phyloP scores from a whole-genome alignment of 495 filamentous ascomycete genomes.

The Aspergillus taichungensis region DNA sequence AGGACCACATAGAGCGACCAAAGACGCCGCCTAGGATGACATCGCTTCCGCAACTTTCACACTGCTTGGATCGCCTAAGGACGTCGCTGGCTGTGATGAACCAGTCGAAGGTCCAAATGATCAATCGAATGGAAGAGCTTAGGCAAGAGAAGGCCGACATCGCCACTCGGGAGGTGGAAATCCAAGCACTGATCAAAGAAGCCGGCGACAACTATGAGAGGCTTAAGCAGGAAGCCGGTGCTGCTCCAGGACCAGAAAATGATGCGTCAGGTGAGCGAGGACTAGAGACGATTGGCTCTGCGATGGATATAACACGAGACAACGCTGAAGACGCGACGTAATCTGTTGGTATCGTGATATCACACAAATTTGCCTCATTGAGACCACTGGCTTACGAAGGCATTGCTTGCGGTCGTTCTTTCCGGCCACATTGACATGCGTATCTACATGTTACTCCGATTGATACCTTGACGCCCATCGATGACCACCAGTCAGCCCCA shows the following conservation, averaged over 20 bases:
- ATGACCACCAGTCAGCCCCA: not conserved
- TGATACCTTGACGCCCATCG: constrained; percentile 1
- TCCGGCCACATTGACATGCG: not conserved
- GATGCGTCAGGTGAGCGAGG: constrained; percentile 25
- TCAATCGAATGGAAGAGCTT: constrained; percentile 52
- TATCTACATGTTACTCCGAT: no score
- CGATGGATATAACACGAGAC: constrained; percentile 18
- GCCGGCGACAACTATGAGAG: constrained; percentile 71
- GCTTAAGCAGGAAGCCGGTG: constrained; percentile 45
- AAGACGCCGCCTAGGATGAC: constrained; percentile 51
- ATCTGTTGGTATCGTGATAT: not conserved
- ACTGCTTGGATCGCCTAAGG: constrained; percentile 41
- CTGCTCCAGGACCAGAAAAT: constrained; percentile 20
- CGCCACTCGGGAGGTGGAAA: constrained; percentile 63
- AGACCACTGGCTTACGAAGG: not conserved
- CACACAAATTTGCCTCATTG: not conserved
- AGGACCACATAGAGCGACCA: constrained; percentile 32
- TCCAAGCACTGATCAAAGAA: constrained; percentile 73
- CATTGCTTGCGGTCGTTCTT: not conserved
- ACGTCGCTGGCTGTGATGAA: constrained; percentile 48
- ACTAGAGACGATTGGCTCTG: constrained; percentile 33
- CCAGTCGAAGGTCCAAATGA: constrained; percentile 41
- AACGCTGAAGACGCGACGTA: constrained; percentile 22
- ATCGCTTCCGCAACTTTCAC: constrained; percentile 44
- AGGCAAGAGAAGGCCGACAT: constrained; percentile 62